Evolutionary conservation across 768 basidiomycete species (phyloP), one percentile per base, ranked within the genome.

Genomic region (Serendipita vermifera): DNA sequence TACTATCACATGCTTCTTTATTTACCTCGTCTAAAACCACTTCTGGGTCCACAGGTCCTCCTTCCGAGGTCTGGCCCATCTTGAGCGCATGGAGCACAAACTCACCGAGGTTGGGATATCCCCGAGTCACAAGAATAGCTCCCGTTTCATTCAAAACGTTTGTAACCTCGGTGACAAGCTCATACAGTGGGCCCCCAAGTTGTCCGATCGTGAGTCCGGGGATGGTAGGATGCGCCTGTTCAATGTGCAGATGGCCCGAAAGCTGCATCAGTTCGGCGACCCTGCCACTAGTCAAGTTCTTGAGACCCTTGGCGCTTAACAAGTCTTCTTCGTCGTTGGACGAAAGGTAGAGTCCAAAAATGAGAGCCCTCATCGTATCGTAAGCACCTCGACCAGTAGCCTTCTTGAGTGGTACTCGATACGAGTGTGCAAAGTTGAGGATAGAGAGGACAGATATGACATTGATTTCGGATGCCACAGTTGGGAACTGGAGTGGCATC

Each of bases 391-490:
- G 80, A 13, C 82, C 80, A 2, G 83, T 83, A 56, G 79, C 78
- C 13, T 69, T 68, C 66, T 87, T 87, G 35, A 93, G 74, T 3
- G 83, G 79, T 3, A 75, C 72, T 24, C 87, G 83, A 67, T 86
- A 92, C 33, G 85, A 86, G 1, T 85, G 87, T 3, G 77, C 85
- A 66, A 92, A 87, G 66, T 91, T 91, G 32, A 94, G 75, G 14
- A 91, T 73, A 2, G 82, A 80, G 38, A 91, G 77, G 5, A 87
- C 68, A 40, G 82, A 80, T n/a, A 92, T 70, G 27, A 92, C 71
- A 66, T 90, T 92, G 58, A 94, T 72, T 68, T 94, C 90, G 38
- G 83, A 78, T 3, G 79, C 69, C 17, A 75, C 68, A 0, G 84
- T 83, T 33, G 84, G 72, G 62, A 92, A 94, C 2, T 82, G 81